Evolutionary conservation across 2,329 filamentous ascomycete genomes (phyloP).

Genomic region (Chrysoporthe deuterocubensis): DNA sequence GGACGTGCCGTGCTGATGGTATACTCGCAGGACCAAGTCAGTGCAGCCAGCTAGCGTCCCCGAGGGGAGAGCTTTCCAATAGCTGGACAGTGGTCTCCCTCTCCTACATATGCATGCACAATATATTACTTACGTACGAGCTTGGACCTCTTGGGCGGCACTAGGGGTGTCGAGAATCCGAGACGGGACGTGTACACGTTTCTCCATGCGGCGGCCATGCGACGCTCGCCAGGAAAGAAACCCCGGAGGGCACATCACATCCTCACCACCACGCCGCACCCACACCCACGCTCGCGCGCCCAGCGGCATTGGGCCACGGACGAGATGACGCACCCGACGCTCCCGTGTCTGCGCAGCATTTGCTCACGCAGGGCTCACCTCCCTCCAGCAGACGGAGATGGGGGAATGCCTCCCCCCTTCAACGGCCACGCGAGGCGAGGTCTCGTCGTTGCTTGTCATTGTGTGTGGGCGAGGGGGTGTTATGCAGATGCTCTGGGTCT

Average conservation of each 20-base stretch:
- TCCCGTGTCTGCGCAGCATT: not conserved
- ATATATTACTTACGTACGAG: too few species aligned
- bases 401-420: not conserved
- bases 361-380: not conserved
- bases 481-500: constrained; percentile 14
- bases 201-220: too few species aligned
- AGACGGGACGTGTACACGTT: not conserved
- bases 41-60: not conserved
- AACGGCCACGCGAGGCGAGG: not conserved
- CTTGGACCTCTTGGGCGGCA: too few species aligned
- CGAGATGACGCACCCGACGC: not conserved
- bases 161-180: not conserved
- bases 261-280: not conserved
- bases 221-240: not conserved
- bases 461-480: not conserved
- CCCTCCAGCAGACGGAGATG: not conserved
- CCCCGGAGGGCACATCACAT: not conserved
- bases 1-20: not conserved
- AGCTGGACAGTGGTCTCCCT: not conserved
- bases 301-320: not conserved
- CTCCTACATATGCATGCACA: not conserved
- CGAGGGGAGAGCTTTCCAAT: not conserved
- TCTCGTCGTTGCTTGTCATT: not conserved
- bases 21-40: not conserved
- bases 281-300: not conserved